phyloP scores from a whole-genome alignment of 345 rosid genomes.

The Populus pruinosa region DNA sequence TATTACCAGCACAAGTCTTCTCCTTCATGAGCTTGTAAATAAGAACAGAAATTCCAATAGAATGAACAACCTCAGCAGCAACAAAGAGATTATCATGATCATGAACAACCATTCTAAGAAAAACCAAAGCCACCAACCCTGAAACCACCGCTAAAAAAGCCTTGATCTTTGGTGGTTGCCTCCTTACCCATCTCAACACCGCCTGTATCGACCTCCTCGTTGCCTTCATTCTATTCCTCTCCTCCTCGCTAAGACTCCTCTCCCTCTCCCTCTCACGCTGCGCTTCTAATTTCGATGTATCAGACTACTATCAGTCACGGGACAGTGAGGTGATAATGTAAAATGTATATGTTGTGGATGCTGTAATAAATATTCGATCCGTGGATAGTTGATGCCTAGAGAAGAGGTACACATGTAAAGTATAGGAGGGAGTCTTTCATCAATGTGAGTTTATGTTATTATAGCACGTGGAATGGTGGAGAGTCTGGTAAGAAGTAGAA shows the following conservation, averaged over 20 bases:
- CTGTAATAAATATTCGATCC: neutral
- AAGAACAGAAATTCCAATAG: slow-evolving; percentile 84
- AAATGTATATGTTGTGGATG: neutral
- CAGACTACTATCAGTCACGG: too few relatives aligned
- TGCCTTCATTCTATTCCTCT: slow-evolving; percentile 42
- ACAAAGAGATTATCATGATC: slow-evolving; percentile 97
- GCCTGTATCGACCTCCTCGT: slow-evolving; percentile 66
- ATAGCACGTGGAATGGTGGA: neutral
- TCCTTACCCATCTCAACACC: slow-evolving; percentile 74
- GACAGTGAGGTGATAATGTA: neutral
- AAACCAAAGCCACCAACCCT: slow-evolving; percentile 78
- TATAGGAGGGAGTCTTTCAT: neutral
- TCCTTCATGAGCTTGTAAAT: slow-evolving; percentile 93
- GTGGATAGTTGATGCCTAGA: neutral
- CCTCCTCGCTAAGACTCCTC: neutral
- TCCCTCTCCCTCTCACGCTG: neutral
- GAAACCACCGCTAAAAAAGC: slow-evolving; percentile 85
- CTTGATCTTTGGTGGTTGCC: slow-evolving; percentile 97
- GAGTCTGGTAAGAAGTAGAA: neutral
- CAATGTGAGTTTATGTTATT: neutral
- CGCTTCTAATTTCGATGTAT: neutral
- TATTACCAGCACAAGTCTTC: slow-evolving; percentile 84
- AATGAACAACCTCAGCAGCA: slow-evolving; percentile 96
- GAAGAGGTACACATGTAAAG: neutral
- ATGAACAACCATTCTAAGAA: slow-evolving; percentile 83